Percentiles rank a stretch among this genome's conserved stretches.
These are phyloP conservation scores for Cryphonectria japonica DNA, from an alignment of 2,329 filamentous ascomycete genomes.

Conservation along the genomic window DNA sequence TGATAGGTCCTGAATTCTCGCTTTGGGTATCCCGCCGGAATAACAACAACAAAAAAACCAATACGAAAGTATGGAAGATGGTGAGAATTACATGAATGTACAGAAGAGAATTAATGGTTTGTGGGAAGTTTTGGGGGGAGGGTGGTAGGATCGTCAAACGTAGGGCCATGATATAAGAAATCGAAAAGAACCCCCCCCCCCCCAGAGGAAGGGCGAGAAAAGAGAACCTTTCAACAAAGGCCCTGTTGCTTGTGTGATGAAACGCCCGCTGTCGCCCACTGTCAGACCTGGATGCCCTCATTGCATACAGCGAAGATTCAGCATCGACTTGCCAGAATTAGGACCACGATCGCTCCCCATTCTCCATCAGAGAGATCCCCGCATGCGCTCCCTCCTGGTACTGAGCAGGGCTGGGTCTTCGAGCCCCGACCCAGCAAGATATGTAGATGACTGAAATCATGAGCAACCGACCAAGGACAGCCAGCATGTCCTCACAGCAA, in stretches of 20 bases:
- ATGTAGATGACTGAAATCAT: constrained; percentile 6
- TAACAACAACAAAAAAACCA: constrained; percentile 23
- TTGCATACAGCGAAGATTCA: background rate
- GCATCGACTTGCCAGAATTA: background rate
- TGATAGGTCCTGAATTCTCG: constrained; percentile 8
- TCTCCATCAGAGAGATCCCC: background rate
- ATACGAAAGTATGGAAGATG: constrained; percentile 23
- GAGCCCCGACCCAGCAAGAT: background rate
- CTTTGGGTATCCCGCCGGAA: constrained; percentile 31
- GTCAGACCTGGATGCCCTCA: background rate
- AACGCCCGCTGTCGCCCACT: background rate
- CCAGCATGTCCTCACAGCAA: constrained; percentile 9
- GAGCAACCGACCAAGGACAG: background rate
- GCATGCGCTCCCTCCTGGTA: background rate
- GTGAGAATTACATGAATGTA: constrained; percentile 29
- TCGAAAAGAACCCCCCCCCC: background rate
- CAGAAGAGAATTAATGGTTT: constrained; percentile 19
- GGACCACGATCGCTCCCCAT: background rate
- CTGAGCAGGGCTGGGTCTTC: background rate
- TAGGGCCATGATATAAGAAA: constrained; percentile 27
- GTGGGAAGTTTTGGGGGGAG: background rate
- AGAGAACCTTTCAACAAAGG: background rate
- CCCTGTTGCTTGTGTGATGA: background rate
- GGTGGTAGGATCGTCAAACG: constrained; percentile 20
- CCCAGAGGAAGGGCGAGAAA: constrained; percentile 1